Evolutionary conservation across 2,329 filamentous ascomycete species (phyloP), one percentile per base, ranked within the genome.

Genomic region (Curvularia hawaiiensis): DNA sequence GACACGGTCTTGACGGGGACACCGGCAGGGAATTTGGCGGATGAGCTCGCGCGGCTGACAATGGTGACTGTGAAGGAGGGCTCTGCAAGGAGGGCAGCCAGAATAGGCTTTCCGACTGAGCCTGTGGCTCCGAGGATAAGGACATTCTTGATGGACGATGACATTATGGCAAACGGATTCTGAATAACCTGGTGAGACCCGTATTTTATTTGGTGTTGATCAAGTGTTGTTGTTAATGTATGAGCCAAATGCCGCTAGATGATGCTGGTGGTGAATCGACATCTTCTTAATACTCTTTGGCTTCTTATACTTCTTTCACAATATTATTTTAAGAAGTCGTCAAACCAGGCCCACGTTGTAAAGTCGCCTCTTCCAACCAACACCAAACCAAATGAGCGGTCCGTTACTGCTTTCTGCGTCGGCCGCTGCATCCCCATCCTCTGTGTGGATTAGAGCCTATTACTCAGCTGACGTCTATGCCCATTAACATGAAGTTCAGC

Each of bases 11-110:
- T 72, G 44, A 75, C 66, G 40, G 61, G 65, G 24, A 73, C 45
- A 40, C 67, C 62, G 10, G 67, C 45, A 0, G 61, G 65, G 53
- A 71, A 64, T 24, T 53, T 68, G 51, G 65, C 63, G 45, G 50
- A 51, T 28, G 68, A 72, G 31, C 45, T 58, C n/a, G 65, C 48
- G n/a, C 74, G 72, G 3, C 68, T 69, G 39, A 77, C 66, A 40
- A 72, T 68, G 6, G 72, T 75, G 53, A 75, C 64, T 43, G 61
- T 63, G 62, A 77, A 74, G 11, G 69, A 68, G 20, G 74, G 71
- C 35, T 72, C 69, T 11, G 63, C 65, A 7, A 76, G 58, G 45
- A 75, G 71, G n/a, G 76, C 70, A 41, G 61, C 63, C 31, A 70
- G 63, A 43, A 74, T 69, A 10, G 64, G 58, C 18, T 59, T 47